These are phyloP conservation scores for Bisporella sp. DNA, from an alignment of 2,329 filamentous ascomycete species.

Conservation along the genomic window DNA sequence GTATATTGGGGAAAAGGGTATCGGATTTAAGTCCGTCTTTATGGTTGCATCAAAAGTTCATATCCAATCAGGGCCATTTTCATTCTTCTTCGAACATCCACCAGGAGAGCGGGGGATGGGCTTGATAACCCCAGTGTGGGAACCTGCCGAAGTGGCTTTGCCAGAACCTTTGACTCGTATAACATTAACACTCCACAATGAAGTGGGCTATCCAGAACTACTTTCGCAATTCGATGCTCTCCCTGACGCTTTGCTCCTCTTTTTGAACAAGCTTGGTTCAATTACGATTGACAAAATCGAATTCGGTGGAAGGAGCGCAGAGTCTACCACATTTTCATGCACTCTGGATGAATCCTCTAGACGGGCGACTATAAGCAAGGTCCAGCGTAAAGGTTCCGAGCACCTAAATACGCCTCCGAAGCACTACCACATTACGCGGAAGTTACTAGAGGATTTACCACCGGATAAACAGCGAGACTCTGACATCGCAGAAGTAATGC, in stretches of 20 bases:
- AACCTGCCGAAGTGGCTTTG: slow-evolving; percentile 4
- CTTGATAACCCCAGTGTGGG: slow-evolving; percentile 4
- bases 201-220: slow-evolving; percentile 5
- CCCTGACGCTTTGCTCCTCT: slow-evolving; percentile 5
- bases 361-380: slow-evolving; percentile 1
- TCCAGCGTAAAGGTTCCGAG: slow-evolving; percentile 2
- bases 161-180: slow-evolving; percentile 5
- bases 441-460: slow-evolving; percentile 1
- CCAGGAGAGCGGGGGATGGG: slow-evolving; percentile 1
- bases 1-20: slow-evolving; percentile 30
- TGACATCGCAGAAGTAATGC: slow-evolving; percentile 29
- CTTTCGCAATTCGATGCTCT: slow-evolving; percentile 6
- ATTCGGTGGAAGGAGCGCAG: neutral
- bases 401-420: neutral
- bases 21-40: slow-evolving; percentile 32
- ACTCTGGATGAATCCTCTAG: neutral
- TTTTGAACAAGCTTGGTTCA: slow-evolving; percentile 6
- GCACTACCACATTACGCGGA: slow-evolving; percentile 6
- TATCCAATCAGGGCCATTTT: slow-evolving; percentile 18
- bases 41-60: slow-evolving; percentile 28
- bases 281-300: slow-evolving; percentile 1
- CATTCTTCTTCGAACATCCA: slow-evolving; percentile 17
- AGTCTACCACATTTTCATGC: slow-evolving; percentile 5
- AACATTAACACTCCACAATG: slow-evolving; percentile 1
- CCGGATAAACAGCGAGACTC: slow-evolving; percentile 4